A percentile compares a stretch with the other conserved stretches of the same genome.
Conservation (phyloP, 306 rosid genomes). For the Coriaria nepalensis region DNA sequence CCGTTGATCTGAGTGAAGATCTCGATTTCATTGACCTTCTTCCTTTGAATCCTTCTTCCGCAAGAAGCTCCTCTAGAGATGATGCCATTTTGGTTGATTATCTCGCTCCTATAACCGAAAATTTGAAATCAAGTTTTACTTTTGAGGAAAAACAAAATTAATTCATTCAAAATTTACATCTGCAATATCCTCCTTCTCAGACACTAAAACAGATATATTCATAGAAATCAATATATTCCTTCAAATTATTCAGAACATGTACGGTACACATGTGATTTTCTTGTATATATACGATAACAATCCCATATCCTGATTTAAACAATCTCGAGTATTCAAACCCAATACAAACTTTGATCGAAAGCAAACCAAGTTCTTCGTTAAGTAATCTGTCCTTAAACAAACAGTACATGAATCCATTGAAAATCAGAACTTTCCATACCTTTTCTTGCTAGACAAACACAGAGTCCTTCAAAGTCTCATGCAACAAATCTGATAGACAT, state of each 20-base stretch:
- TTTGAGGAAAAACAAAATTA: neutral
- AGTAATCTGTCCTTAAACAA: no score
- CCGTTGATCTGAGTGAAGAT: constrained; percentile 29
- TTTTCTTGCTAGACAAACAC: neutral
- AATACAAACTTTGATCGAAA: no score
- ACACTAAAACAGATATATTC: no score
- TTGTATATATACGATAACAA: no score
- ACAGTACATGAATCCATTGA: neutral
- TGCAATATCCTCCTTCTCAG: no score
- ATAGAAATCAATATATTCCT: no score
- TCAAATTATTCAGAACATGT: no score
- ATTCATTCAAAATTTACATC: neutral
- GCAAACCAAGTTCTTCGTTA: no score
- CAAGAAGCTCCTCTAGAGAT: constrained; percentile 69
- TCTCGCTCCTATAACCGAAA: neutral
- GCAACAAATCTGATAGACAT: neutral
- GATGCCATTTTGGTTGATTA: constrained; percentile 39
- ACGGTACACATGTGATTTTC: no score
- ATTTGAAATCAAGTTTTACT: constrained; percentile 12
- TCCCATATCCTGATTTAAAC: no score
- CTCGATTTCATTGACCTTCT: constrained; percentile 33
- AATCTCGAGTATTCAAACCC: no score
- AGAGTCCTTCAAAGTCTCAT: neutral
- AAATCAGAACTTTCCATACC: neutral
- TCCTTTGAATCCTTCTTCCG: constrained; percentile 68